Evolutionary conservation across 1,284 basidiomycete genomes (phyloP).

Genomic region (Rhodotorula mucilaginosa): DNA sequence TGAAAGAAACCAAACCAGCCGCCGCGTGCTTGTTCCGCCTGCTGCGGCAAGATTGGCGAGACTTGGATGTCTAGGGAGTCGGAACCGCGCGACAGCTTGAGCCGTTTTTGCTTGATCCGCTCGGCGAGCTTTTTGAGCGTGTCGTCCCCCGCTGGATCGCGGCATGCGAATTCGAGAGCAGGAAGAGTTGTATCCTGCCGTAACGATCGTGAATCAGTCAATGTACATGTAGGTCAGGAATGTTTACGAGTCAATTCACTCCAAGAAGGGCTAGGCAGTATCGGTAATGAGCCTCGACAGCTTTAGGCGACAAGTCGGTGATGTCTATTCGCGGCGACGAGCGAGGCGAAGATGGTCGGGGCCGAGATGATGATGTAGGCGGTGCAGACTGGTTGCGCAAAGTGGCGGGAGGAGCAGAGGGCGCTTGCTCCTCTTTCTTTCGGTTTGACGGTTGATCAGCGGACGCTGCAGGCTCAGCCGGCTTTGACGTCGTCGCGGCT

Average conservation of each 20-base stretch:
- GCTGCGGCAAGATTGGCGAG: too few species aligned
- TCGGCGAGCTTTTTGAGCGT: slow-evolving; percentile 22
- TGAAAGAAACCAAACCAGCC: too few species aligned
- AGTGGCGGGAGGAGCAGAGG: background rate
- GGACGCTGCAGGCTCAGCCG: background rate
- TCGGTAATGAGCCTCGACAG: slow-evolving; percentile 2
- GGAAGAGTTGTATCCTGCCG: slow-evolving; percentile 18
- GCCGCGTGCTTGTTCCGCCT: too few species aligned
- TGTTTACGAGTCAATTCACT: background rate
- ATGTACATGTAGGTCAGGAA: too few species aligned
- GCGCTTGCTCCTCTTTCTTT: background rate
- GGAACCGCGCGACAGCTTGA: slow-evolving; percentile 29
- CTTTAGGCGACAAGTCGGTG: background rate
- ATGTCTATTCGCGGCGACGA: slow-evolving; percentile 3
- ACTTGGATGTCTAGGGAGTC: background rate
- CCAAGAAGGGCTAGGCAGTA: slow-evolving; percentile 11
- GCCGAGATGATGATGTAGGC: background rate
- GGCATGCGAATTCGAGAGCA: slow-evolving; percentile 8
- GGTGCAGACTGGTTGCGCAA: background rate
- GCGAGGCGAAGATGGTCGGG: background rate
- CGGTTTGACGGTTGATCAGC: background rate
- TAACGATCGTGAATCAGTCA: too few species aligned
- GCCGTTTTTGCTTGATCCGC: slow-evolving; percentile 24
- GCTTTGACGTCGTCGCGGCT: background rate
- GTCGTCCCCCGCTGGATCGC: background rate